A percentile compares a stretch with the other conserved stretches of the same genome.
phyloP scores from a whole-genome alignment of 768 basidiomycete species.

The Galerina marginata region DNA sequence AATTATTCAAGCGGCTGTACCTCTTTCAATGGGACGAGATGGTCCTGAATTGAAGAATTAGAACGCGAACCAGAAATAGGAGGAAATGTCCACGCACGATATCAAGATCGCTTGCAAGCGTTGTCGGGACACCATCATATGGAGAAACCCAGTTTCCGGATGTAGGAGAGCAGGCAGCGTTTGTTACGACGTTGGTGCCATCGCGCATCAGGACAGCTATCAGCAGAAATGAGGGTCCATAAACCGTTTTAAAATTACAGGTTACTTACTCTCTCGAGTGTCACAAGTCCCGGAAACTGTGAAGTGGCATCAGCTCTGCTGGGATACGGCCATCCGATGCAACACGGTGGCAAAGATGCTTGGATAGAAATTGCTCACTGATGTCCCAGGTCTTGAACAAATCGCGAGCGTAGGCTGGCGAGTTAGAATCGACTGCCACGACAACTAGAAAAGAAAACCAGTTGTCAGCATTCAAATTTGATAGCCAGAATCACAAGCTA shows the following conservation, averaged over 20 bases:
- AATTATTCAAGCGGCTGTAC: slow-evolving; percentile 20
- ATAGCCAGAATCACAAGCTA: neutral
- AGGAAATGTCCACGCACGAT: slow-evolving; percentile 39
- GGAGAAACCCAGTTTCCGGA: slow-evolving; percentile 56
- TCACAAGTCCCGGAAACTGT: slow-evolving; percentile 55
- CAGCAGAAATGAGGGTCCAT: neutral
- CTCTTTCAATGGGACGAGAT: slow-evolving; percentile 57
- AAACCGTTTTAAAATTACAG: neutral
- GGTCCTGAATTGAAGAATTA: slow-evolving; percentile 39
- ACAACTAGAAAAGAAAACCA: slow-evolving; percentile 29
- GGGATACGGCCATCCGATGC: neutral
- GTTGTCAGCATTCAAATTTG: neutral
- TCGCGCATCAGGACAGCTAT: slow-evolving; percentile 48
- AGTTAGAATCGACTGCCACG: slow-evolving; percentile 47
- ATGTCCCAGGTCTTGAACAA: slow-evolving; percentile 55
- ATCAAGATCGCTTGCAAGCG: slow-evolving; percentile 48
- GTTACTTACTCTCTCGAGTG: slow-evolving; percentile 50
- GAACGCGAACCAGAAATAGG: neutral
- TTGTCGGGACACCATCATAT: slow-evolving; percentile 52
- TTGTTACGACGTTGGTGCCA: slow-evolving; percentile 46
- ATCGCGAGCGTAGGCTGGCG: slow-evolving; percentile 44
- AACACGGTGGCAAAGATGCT: neutral
- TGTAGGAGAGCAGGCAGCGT: slow-evolving; percentile 42
- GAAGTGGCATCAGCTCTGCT: neutral
- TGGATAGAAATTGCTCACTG: slow-evolving; percentile 33